Evolutionary conservation across 352 stramenopile species (phyloP), one percentile per base, ranked within the genome.

Genomic region (Phytophthora tentaculata): DNA sequence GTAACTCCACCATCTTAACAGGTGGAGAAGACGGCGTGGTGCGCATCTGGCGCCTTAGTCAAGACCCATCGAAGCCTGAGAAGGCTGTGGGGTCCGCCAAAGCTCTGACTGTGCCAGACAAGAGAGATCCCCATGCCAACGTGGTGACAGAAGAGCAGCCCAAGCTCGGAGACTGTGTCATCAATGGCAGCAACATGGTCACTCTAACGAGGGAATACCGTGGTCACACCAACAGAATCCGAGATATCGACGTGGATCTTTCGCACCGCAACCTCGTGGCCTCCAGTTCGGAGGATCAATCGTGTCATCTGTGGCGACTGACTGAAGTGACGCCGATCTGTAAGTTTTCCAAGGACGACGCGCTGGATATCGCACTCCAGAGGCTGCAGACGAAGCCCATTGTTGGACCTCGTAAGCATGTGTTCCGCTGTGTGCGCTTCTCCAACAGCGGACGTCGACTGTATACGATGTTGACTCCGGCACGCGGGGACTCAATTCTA

Each of bases 1-100:
- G 86, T n/a, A 89, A 93, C 41, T 68, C 67, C 3, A 94, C 81
- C 16, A 79, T 96, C 23, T 56, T 96, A 13, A 96, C 88, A 6
- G 88, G 88, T n/a, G 88, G 88, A 51, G 86, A 96, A 56, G 88
- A 96, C 54, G 86, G 86, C 23, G 74, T 94, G 1, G 83, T 96
- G 47, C 84, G 88, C 14, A 77, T 91, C n/a, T 94, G 84, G 86
- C 48, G 71, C 3, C 58, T 94, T 14, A 89, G 63, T 23, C 74
- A 61, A 10, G 79, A 91, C n/a, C 68, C 78, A 5, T 90, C 79
- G 6, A 50, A 76, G 10, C 71, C 67, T 1, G 76, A 92, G 22
- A 88, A 88, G 23, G 45, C 57, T 0, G 56, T 54, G 7, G 81
- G 82, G 5, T 84, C 84, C 0, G 71, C 81, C 0, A 67, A 78